These are phyloP conservation scores for Wickerhamomyces sp. DNA, from an alignment of 1,139 yeast species.

Conservation along the genomic window DNA sequence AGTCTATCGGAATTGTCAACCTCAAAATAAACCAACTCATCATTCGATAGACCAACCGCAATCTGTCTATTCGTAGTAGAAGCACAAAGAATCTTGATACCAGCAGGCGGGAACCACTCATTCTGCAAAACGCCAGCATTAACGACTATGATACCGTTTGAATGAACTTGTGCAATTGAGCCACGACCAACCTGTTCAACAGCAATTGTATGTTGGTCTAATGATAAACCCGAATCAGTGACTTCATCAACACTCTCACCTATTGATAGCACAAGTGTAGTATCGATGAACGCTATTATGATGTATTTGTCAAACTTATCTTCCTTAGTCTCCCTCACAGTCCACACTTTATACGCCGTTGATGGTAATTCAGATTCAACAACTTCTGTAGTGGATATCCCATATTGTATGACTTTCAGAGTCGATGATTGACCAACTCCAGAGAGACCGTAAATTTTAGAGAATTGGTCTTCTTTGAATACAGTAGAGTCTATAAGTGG, in stretches of 20 bases:
- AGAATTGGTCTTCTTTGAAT: constrained; percentile 30
- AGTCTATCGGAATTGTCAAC: constrained; percentile 60
- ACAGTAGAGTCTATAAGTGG: constrained; percentile 54
- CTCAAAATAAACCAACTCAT: constrained; percentile 81
- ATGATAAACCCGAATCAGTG: constrained; percentile 54
- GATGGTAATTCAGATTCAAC: constrained; percentile 74
- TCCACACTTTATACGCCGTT: constrained; percentile 54
- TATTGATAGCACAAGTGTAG: constrained; percentile 69
- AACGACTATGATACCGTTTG: constrained; percentile 69
- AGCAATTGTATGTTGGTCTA: constrained; percentile 56
- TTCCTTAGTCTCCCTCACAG: constrained; percentile 41
- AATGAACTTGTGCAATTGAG: constrained; percentile 68
- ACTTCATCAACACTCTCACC: constrained; percentile 81
- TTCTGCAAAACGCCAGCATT: constrained; percentile 22
- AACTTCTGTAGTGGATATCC: constrained; percentile 52
- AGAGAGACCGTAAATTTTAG: constrained; percentile 29
- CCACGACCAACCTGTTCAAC: constrained; percentile 64
- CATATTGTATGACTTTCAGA: constrained; percentile 51
- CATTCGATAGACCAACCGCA: constrained; percentile 63
- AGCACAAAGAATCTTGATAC: constrained; percentile 56
- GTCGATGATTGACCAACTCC: constrained; percentile 29
- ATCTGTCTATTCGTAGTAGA: constrained; percentile 66
- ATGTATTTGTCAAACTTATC: constrained; percentile 59
- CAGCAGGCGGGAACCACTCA: constrained; percentile 87
- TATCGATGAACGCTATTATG: constrained; percentile 60